Percentiles rank a stretch among this genome's conserved stretches.
These are phyloP conservation scores for Leishmania tarentolae DNA, from an alignment of 208 protist species.

Conservation along the genomic window DNA sequence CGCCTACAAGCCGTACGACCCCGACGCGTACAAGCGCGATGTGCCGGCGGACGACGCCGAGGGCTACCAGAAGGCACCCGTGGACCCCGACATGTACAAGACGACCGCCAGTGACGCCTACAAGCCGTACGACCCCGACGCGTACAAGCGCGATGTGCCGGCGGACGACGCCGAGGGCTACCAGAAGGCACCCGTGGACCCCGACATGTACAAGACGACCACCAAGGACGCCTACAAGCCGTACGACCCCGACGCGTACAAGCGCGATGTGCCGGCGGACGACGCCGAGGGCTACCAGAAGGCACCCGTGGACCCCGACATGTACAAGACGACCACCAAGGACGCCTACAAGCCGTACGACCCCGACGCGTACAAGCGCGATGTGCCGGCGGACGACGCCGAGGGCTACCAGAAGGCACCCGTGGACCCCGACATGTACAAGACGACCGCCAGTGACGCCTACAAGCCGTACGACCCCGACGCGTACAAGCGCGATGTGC, in stretches of 20 bases:
- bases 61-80: constrained; percentile 16
- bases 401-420: not conserved
- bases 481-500: constrained; percentile 20
- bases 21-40: constrained; percentile 43
- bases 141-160: constrained; percentile 39
- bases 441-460: constrained; percentile 18
- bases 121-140: constrained; percentile 38
- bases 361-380: constrained; percentile 13
- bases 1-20: constrained; percentile 16
- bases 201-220: constrained; percentile 27
- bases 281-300: not conserved
- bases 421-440: constrained; percentile 34
- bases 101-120: constrained; percentile 50
- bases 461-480: constrained; percentile 29
- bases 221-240: constrained; percentile 8
- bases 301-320: constrained; percentile 37
- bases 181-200: constrained; percentile 24
- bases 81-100: constrained; percentile 39
- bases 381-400: not conserved
- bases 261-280: constrained; percentile 15
- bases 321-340: constrained; percentile 29
- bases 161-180: constrained; percentile 9
- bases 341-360: constrained; percentile 11
- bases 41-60: constrained; percentile 8
- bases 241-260: constrained; percentile 36